Conservation (phyloP, 2,329 filamentous ascomycete genomes). For the Exophiala bonariae region DNA sequence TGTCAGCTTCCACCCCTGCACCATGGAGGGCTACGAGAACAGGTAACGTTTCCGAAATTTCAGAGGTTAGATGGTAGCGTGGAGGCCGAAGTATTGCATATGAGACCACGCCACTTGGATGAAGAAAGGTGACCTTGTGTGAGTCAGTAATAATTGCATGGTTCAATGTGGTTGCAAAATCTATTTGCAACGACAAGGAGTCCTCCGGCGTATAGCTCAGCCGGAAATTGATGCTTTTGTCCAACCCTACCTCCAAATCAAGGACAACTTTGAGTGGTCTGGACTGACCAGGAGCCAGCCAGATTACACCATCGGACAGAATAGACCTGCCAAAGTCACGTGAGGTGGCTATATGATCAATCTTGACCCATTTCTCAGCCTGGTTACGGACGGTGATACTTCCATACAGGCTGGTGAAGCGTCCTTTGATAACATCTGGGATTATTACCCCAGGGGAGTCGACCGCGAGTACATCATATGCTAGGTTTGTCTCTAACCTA, state of each 20-base stretch:
- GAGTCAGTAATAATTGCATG: slow-evolving; percentile 38
- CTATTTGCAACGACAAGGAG: slow-evolving; percentile 6
- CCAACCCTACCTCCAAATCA: not conserved
- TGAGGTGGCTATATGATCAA: slow-evolving; percentile 4
- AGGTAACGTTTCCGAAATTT: slow-evolving; percentile 38
- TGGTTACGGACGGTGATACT: slow-evolving; percentile 20
- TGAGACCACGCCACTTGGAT: slow-evolving; percentile 55
- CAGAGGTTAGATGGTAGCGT: slow-evolving; percentile 38
- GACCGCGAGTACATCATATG: slow-evolving; percentile 31
- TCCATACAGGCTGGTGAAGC: slow-evolving; percentile 46
- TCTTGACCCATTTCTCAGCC: slow-evolving; percentile 12
- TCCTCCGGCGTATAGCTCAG: slow-evolving; percentile 7
- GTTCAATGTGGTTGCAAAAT: slow-evolving; percentile 24
- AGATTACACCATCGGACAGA: slow-evolving; percentile 4
- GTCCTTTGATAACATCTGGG: slow-evolving; percentile 52
- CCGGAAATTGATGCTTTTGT: slow-evolving; percentile 8
- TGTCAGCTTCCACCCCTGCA: slow-evolving; percentile 57
- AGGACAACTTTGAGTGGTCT: slow-evolving; percentile 31
- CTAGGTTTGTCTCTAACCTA: slow-evolving; percentile 35
- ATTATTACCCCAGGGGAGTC: slow-evolving; percentile 42
- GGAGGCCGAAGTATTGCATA: slow-evolving; percentile 60
- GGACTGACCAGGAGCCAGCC: slow-evolving; percentile 34
- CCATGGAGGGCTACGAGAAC: slow-evolving; percentile 56
- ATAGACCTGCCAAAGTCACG: slow-evolving; percentile 2
- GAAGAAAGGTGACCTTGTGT: slow-evolving; percentile 56